Evolutionary conservation across 352 stramenopile genomes (phyloP).

Genomic region (Pythium rishiriense): DNA sequence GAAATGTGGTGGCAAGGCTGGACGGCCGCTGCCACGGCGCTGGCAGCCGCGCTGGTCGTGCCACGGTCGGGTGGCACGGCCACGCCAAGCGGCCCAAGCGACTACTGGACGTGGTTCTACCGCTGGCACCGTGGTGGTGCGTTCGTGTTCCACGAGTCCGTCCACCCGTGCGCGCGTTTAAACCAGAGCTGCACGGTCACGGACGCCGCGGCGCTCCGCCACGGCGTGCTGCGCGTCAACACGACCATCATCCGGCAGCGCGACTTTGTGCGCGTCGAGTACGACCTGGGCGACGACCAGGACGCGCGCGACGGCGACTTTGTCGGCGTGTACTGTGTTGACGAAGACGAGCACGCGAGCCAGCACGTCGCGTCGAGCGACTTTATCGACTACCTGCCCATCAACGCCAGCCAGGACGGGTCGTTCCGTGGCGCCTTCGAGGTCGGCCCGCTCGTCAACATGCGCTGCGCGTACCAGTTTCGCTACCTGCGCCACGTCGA

Average conservation of each 20-base stretch:
- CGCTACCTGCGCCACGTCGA: conserved; percentile 29
- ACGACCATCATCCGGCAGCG: conserved; percentile 37
- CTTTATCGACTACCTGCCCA: conserved; percentile 34
- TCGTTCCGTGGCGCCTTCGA: conserved; percentile 21
- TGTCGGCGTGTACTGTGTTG: conserved; percentile 41
- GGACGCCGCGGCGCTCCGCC: conserved; percentile 9
- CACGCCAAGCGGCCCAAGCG: too few relatives aligned
- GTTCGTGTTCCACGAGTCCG: conserved; percentile 35
- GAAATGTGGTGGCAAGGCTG: too few relatives aligned
- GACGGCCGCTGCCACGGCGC: too few relatives aligned
- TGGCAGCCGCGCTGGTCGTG: too few relatives aligned
- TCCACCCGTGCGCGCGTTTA: conserved; percentile 29
- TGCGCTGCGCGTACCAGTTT: conserved; percentile 51
- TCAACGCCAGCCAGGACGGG: conserved; percentile 18
- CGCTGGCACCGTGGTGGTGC: conserved; percentile 39
- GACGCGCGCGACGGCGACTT: conserved; percentile 28
- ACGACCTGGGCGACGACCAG: conserved; percentile 4
- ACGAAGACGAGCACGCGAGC: conserved; percentile 24
- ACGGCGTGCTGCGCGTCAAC: conserved; percentile 26
- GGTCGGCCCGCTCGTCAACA: conserved; percentile 49
- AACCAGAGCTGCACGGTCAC: conserved; percentile 30
- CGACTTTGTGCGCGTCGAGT: conserved; percentile 28
- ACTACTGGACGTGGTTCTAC: conserved; percentile 27
- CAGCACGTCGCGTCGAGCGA: background rate
- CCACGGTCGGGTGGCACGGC: too few relatives aligned